A percentile compares a stretch with the other conserved stretches of the same genome.
phyloP scores from a whole-genome alignment of 2,329 filamentous ascomycete genomes.

The Ophiocordyceps robertsii region DNA sequence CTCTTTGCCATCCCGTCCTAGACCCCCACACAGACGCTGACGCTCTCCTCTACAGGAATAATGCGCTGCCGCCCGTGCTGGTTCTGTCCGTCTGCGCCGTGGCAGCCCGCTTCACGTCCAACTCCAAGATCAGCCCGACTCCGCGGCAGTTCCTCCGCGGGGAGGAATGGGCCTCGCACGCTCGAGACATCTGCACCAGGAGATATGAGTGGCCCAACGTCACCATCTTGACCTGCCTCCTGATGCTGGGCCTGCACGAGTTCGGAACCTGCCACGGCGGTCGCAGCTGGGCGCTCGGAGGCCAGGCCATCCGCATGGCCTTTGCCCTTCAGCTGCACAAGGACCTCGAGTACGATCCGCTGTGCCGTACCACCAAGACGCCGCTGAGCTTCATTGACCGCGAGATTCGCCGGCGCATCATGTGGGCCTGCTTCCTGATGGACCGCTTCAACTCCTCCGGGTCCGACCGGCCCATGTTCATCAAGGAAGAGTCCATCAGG shows the following conservation, averaged over 20 bases:
- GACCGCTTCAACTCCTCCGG: conserved; percentile 95
- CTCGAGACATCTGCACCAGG: conserved; percentile 75
- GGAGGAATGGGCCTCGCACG: conserved; percentile 78
- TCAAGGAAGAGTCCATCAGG: conserved; percentile 77
- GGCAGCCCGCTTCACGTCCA: conserved; percentile 86
- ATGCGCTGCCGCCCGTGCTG: conserved; percentile 72
- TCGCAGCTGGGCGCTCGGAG: conserved; percentile 88
- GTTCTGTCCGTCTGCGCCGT: conserved; percentile 90
- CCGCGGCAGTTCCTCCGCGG: conserved; percentile 70
- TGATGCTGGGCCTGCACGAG: conserved; percentile 83
- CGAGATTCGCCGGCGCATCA: conserved; percentile 82
- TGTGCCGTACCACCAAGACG: conserved; percentile 44
- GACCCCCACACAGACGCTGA: not conserved
- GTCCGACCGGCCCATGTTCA: conserved; percentile 81
- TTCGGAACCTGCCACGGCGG: conserved; percentile 96
- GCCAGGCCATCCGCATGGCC: conserved; percentile 92
- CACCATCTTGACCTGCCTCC: conserved; percentile 80
- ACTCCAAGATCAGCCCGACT: conserved; percentile 63
- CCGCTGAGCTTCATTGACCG: conserved; percentile 81
- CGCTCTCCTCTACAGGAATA: conserved; percentile 13
- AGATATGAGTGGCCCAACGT: conserved; percentile 93
- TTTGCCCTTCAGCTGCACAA: conserved; percentile 89
- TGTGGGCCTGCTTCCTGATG: conserved; percentile 99
- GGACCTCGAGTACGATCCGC: conserved; percentile 73
- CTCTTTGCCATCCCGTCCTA: no score